These are phyloP conservation scores for Salix arbutifolia DNA, from an alignment of 345 rosid species.

Conservation along the genomic window DNA sequence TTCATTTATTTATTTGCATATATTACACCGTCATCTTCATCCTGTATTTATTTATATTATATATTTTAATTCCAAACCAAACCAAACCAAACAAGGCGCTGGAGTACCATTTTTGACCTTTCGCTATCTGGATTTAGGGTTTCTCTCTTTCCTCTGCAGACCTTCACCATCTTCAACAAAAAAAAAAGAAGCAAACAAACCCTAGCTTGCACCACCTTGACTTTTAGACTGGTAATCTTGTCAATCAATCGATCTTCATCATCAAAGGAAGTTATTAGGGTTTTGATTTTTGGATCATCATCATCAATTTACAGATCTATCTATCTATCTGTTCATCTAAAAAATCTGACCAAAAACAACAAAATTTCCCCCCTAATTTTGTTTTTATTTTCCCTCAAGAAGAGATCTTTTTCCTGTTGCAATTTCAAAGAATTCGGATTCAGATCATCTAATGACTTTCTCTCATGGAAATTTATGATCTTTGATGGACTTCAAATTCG, in stretches of 20 bases:
- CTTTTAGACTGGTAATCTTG: not conserved
- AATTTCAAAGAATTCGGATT: not conserved
- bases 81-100: not conserved
- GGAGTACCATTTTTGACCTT: constrained; percentile 15
- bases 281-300: constrained; percentile 10
- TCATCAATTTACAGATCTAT: constrained; percentile 12
- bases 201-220: not conserved
- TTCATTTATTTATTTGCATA: not conserved
- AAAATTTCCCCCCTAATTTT: constrained; percentile 3
- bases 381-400: not conserved
- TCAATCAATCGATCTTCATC: constrained; percentile 4
- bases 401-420: not conserved
- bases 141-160: constrained; percentile 6
- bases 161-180: not conserved
- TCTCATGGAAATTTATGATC: not conserved
- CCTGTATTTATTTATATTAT: not conserved
- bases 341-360: constrained; percentile 16
- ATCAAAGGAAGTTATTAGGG: not conserved
- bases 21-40: too few species aligned
- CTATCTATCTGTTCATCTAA: not conserved
- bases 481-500: not conserved
- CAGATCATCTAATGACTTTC: not conserved
- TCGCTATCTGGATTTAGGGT: constrained; percentile 22
- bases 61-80: not conserved
- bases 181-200: not conserved